Conservation (phyloP, 2,329 filamentous ascomycete genomes). For the Tetracladium maxilliforme region DNA sequence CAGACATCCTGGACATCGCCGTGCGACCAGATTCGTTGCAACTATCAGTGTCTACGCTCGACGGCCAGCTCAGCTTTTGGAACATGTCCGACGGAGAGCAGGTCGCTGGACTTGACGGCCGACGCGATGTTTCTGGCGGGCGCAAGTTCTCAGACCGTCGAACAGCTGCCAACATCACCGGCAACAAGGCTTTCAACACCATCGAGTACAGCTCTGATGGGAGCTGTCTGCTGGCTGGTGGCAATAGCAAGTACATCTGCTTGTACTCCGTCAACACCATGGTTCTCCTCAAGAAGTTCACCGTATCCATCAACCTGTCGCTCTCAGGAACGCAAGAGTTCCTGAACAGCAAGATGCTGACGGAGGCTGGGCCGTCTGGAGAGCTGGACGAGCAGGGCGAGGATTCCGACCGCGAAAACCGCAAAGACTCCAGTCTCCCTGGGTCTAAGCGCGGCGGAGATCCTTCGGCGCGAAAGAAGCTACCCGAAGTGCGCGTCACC, state of each 20-base stretch:
- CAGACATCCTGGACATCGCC: slow-evolving; percentile 76
- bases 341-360: slow-evolving; percentile 81
- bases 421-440: slow-evolving; percentile 65
- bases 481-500: slow-evolving; percentile 73
- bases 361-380: slow-evolving; percentile 72
- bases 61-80: slow-evolving; percentile 94
- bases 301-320: slow-evolving; percentile 89
- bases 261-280: slow-evolving; percentile 90
- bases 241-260: slow-evolving; percentile 98
- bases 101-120: slow-evolving; percentile 72
- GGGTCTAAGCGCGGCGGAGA: slow-evolving; percentile 76
- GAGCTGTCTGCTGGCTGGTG: slow-evolving; percentile 74
- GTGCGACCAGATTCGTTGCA: slow-evolving; percentile 85
- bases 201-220: slow-evolving; percentile 90
- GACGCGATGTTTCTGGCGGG: slow-evolving; percentile 84
- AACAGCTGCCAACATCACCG: slow-evolving; percentile 79
- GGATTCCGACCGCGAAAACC: slow-evolving; percentile 75
- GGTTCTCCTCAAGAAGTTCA: slow-evolving; percentile 86
- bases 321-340: slow-evolving; percentile 94
- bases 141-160: slow-evolving; percentile 77
- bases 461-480: slow-evolving; percentile 59
- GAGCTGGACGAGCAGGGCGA: slow-evolving; percentile 84
- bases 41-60: slow-evolving; percentile 79
- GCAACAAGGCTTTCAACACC: slow-evolving; percentile 79
- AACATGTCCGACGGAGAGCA: slow-evolving; percentile 78